These are phyloP conservation scores for Pichia sp. DNA, from an alignment of 1,139 yeast genomes.

Conservation along the genomic window DNA sequence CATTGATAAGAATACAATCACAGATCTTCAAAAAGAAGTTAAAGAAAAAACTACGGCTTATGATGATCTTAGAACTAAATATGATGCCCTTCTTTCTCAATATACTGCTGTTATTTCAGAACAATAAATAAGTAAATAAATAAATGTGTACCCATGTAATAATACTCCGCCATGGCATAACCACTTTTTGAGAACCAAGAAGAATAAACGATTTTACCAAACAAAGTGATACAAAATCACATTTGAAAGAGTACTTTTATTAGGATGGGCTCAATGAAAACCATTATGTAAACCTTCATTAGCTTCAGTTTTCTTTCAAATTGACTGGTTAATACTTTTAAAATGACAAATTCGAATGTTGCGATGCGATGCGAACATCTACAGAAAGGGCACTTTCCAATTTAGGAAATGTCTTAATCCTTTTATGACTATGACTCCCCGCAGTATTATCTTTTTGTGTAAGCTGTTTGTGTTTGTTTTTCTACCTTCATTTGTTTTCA, in stretches of 20 bases:
- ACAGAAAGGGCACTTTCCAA: background rate
- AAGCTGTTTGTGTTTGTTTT: background rate
- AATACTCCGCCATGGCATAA: too few species aligned
- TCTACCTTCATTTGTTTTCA: background rate
- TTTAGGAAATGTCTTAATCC: background rate
- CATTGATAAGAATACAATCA: conserved; percentile 20
- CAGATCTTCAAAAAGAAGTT: conserved; percentile 41
- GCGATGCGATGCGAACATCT: background rate
- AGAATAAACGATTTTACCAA: too few species aligned
- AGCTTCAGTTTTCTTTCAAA: too few species aligned
- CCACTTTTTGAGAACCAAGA: too few species aligned
- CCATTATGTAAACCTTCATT: too few species aligned
- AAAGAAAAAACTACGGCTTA: conserved; percentile 51
- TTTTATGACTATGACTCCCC: background rate
- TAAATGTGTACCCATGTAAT: background rate
- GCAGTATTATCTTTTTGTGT: too few species aligned
- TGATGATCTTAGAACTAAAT: conserved; percentile 49
- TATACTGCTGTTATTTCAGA: conserved; percentile 38
- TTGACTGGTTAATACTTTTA: too few species aligned
- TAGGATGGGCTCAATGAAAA: too few species aligned
- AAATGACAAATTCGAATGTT: background rate
- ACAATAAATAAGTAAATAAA: background rate
- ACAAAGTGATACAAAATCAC: too few species aligned
- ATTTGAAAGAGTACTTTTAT: too few species aligned
- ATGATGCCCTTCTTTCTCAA: conserved; percentile 52